Evolutionary conservation across 2,329 filamentous ascomycete species (phyloP).

Genomic region (Gaeumannomyces tritici): DNA sequence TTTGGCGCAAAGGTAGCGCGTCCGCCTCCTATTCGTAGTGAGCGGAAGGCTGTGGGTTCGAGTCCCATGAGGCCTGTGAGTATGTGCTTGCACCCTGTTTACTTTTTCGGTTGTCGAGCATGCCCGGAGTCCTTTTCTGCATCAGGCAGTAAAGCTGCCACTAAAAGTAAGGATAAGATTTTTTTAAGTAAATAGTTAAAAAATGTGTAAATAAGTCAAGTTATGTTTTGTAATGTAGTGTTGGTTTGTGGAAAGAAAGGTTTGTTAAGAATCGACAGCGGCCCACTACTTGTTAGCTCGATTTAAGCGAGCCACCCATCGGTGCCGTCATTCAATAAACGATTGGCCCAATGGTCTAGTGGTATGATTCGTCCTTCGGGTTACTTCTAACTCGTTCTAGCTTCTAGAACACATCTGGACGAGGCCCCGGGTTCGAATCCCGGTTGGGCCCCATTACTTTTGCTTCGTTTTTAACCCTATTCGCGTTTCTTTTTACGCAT

Average conservation of each 20-base stretch:
- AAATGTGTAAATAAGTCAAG: too few species aligned
- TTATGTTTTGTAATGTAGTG: too few species aligned
- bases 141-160: too few species aligned
- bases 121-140: too few species aligned
- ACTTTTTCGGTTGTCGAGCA: too few species aligned
- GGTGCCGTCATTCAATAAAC: not conserved
- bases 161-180: too few species aligned
- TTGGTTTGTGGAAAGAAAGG: too few species aligned
- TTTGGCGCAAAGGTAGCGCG: conserved; percentile 4
- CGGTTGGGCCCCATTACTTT: not conserved
- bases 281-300: too few species aligned
- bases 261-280: too few species aligned
- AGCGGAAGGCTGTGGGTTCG: conserved; percentile 1
- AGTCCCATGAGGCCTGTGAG: not conserved
- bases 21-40: not conserved
- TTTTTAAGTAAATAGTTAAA: too few species aligned
- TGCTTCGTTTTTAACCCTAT: not conserved
- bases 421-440: not conserved
- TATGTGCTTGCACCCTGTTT: too few species aligned
- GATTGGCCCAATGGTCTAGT: not conserved
- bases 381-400: not conserved
- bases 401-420: not conserved
- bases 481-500: too few species aligned
- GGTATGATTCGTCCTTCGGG: not conserved
- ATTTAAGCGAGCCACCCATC: not conserved